These are phyloP conservation scores for Murraya koenigii DNA, from an alignment of 345 rosid genomes.

Conservation along the genomic window DNA sequence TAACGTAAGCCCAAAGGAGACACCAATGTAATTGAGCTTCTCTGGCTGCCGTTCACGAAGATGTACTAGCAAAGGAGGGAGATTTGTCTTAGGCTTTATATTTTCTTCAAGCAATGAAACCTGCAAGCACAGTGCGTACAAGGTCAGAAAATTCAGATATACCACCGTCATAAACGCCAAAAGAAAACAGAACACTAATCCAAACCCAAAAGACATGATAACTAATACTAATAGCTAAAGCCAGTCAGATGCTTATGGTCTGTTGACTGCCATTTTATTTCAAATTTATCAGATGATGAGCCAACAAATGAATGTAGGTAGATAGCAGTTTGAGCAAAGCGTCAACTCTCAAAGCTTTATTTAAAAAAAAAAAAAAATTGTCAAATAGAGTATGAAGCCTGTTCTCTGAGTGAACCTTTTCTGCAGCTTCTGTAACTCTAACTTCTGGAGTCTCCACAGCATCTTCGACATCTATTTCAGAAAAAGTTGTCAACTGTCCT, in stretches of 20 bases:
- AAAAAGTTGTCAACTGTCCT: constrained; percentile 72
- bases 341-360: background rate
- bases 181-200: background rate
- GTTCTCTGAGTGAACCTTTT: constrained; percentile 53
- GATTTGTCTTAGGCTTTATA: constrained; percentile 71
- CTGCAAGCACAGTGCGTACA: constrained; percentile 35
- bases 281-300: background rate
- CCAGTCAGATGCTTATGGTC: background rate
- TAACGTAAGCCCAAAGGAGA: constrained; percentile 95
- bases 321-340: background rate
- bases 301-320: background rate
- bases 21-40: constrained; percentile 88
- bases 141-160: background rate
- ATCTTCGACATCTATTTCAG: constrained; percentile 54
- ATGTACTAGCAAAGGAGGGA: constrained; percentile 83
- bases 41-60: constrained; percentile 75
- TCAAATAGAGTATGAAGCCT: background rate
- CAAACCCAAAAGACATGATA: background rate
- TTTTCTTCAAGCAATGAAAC: constrained; percentile 87
- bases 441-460: constrained; percentile 41
- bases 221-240: background rate
- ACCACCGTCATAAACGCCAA: background rate
- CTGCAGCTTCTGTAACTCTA: constrained; percentile 80
- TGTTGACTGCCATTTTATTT: background rate
- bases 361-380: background rate